These are phyloP conservation scores for Cercospora sp. DNA, from an alignment of 2,329 filamentous ascomycete genomes.

Conservation along the genomic window DNA sequence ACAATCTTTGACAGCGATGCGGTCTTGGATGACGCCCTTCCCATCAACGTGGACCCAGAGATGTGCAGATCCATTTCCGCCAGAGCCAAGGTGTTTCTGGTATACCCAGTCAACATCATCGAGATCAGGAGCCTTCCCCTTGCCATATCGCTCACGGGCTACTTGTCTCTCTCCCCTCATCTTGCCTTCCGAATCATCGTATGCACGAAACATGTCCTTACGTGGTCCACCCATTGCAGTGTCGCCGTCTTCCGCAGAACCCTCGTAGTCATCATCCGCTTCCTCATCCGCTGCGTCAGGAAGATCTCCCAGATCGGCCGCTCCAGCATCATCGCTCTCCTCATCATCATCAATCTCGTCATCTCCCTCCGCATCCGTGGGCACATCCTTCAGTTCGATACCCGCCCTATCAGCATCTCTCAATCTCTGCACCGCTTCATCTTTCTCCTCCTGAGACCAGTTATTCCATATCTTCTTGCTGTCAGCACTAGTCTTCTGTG, in stretches of 20 bases:
- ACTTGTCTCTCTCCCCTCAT: not conserved
- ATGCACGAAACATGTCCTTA: not conserved
- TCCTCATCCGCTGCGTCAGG: not conserved
- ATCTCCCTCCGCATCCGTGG: not conserved
- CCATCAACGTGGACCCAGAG: not conserved
- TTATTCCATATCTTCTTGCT: not conserved
- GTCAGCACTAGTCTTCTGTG: not conserved
- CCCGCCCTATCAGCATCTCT: not conserved
- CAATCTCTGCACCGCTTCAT: not conserved
- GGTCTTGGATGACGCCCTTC: not conserved
- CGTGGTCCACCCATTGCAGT: not conserved
- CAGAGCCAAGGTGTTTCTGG: not conserved
- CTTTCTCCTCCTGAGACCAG: not conserved
- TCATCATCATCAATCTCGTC: not conserved
- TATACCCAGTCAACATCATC: not conserved
- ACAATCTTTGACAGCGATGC: conserved; percentile 13
- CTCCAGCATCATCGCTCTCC: not conserved
- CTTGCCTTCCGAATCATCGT: not conserved
- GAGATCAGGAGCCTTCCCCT: not conserved
- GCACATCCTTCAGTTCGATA: not conserved
- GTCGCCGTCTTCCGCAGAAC: not conserved
- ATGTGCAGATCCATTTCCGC: not conserved
- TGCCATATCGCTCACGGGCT: not conserved
- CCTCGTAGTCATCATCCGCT: not conserved
- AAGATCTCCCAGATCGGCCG: not conserved